phyloP scores from a whole-genome alignment of 345 rosid genomes.

The Xanthoceras sorbifolium region DNA sequence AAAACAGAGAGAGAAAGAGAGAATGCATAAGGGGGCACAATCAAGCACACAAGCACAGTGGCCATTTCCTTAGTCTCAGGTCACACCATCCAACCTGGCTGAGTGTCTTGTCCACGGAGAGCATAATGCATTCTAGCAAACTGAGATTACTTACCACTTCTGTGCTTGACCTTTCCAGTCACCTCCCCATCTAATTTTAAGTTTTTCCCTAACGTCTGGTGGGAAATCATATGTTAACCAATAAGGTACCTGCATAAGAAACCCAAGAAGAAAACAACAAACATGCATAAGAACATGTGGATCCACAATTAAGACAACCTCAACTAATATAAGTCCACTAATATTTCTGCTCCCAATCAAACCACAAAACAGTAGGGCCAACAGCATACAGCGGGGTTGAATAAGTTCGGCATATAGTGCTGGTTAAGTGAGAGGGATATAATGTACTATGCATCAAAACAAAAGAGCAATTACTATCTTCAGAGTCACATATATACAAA shows the following conservation, averaged over 20 bases:
- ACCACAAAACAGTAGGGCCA: background rate
- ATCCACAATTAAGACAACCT: background rate
- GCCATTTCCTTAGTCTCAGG: background rate
- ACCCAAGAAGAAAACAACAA: background rate
- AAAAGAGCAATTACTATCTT: background rate
- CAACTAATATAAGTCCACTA: background rate
- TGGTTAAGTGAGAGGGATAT: background rate
- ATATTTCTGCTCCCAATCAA: background rate
- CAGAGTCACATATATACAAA: background rate
- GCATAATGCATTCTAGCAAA: constrained; percentile 2
- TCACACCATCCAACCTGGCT: background rate
- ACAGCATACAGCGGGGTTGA: background rate
- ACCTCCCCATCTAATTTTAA: constrained; percentile 76
- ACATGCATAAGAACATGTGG: background rate
- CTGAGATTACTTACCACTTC: constrained; percentile 64
- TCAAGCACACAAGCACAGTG: background rate
- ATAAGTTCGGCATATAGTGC: background rate
- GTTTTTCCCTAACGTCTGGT: constrained; percentile 81
- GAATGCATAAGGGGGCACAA: background rate
- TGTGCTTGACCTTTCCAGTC: constrained; percentile 99
- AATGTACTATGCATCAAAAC: background rate
- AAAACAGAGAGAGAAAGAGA: background rate
- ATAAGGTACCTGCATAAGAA: constrained; percentile 56
- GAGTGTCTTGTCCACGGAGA: background rate
- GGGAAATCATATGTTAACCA: constrained; percentile 97